These are phyloP conservation scores for Oryza australiensis DNA, from an alignment of 176 grass and related monocot species.

Conservation along the genomic window DNA sequence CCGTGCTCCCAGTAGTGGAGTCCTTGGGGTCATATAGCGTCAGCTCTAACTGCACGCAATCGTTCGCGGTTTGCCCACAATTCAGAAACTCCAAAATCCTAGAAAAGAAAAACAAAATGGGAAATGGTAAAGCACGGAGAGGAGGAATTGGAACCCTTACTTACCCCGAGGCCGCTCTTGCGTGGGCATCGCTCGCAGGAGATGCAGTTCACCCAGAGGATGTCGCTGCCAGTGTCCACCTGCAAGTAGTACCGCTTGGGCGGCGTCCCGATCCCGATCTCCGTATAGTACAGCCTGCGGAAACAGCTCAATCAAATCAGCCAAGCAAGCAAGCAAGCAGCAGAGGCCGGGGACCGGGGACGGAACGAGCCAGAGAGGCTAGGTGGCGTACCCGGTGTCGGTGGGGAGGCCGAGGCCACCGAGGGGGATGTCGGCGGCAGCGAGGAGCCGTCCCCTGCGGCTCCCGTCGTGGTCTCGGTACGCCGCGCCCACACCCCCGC, in stretches of 20 bases:
- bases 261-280: slow-evolving; percentile 86
- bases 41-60: slow-evolving; percentile 60
- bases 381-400: slow-evolving; percentile 57
- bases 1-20: slow-evolving; percentile 40
- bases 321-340: neutral
- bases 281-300: slow-evolving; percentile 79
- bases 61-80: neutral
- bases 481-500: neutral
- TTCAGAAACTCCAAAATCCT: neutral
- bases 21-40: slow-evolving; percentile 84
- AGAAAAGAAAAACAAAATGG: too few relatives aligned
- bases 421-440: slow-evolving; percentile 47
- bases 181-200: slow-evolving; percentile 63
- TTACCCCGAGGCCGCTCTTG: slow-evolving; percentile 86
- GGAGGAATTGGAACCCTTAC: too few relatives aligned
- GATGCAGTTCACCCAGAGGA: slow-evolving; percentile 93
- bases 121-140: too few relatives aligned
- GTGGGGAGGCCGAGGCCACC: slow-evolving; percentile 66
- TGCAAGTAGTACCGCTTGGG: slow-evolving; percentile 73
- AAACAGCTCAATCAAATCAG: neutral
- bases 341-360: neutral
- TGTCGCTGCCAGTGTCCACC: slow-evolving; percentile 95
- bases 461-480: slow-evolving; percentile 48
- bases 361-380: too few relatives aligned
- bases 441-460: slow-evolving; percentile 61